Evolutionary conservation across 208 protist genomes (phyloP), one percentile per base, ranked within the genome.

Genomic region (Trypanosomatidae sp.): DNA sequence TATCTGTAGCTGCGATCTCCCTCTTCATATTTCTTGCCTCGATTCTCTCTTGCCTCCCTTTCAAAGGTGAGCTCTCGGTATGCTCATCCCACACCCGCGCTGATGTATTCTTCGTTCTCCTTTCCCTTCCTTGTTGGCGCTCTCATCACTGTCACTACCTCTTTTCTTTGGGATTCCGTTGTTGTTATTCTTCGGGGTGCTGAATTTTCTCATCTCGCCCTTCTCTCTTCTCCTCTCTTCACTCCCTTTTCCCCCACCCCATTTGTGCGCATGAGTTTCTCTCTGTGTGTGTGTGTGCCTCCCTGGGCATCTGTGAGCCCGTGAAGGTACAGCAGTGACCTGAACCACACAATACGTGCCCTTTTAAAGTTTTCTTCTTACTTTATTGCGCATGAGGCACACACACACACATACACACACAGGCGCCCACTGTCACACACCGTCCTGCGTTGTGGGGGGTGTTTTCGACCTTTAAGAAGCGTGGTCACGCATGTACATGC

Each of bases 261-360:
- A 59, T n/a, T 15, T 13, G 53, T 59, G 53, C 12, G 15, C 28
- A 30, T 33, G 22, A 13, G 22, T 59, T 7, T 28, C 10, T 59
- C 22, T n/a, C 3, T 12, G 10, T 64, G 8, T 58, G 0, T 50
- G 22, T 69, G n/a, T 75, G 36, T 39, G 36, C 2, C 36, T 39
- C 36, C 36, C 36, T 39, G 36, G 1, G 56, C 53, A 39, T 76
- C 30, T 50, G 46, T 69, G 22, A 68, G 43, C 59, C n/a, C 60
- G n/a, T 73, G 36, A 43, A 39, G 33, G 19, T 46, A 19, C 36
- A 39, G 36, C 36, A 39, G 36, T 39, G 36, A 39, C 36, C 36
- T 39, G 36, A 39, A 39, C 36, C 36, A 39, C 36, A 39, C 36
- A 39, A 39, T 39, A 39, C 36, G 36, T 39, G 36, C 36, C 22